Base-by-base conservation (phyloP, 2,329 filamentous ascomycete species). In the Cryphonectria naterciae region DNA sequence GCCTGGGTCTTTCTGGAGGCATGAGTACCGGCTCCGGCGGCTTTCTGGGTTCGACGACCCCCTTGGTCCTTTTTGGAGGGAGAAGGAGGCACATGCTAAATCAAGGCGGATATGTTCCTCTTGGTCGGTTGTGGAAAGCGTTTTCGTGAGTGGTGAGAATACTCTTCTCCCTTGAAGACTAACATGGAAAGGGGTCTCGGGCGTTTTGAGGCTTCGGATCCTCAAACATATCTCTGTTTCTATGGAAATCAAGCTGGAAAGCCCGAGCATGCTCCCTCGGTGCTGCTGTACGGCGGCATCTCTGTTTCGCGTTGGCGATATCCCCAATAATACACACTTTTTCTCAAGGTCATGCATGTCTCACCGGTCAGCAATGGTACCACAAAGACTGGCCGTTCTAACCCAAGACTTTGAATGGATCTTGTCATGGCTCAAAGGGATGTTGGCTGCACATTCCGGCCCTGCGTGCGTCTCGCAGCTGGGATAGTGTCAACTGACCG, bases 1-100 rank as follows among this genome's bases (percentile, higher is more conserved):
- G 32, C 28, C 35, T 41, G 10, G 66, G 41, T 10, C 28, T 46
- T 11, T 49, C 13, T 37, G 37, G 37, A 43, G 52, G 66, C 35
- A 58, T 28, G 11, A n/a, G 19, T 28, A 25, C 37, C 35, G 68
- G 56, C 41, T 49, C 65, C 15, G 60, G 32, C 39, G 22, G 43
- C 6, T 67, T 19, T 25, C 32, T 32, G 25, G 15, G 28, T 32
- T 32, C 4, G 32, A 32, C 32, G 32, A 32, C 32, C 32, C 32
- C 32, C 28, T 63, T 60, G 49, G 58, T 11, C 46, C 52, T 70
- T 70, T 8, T 22, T 62, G 2, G 41, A 7, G 70, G 68, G 8
- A 65, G 17, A 2, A 70, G n/a, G 22, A 72, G 60, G 39, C 58
- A 70, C 64, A 68, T 72, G 1, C 15, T 61, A 32, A 17, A 39